Conservation (phyloP, 176 grass and related monocot genomes). For the Zea mays region DNA sequence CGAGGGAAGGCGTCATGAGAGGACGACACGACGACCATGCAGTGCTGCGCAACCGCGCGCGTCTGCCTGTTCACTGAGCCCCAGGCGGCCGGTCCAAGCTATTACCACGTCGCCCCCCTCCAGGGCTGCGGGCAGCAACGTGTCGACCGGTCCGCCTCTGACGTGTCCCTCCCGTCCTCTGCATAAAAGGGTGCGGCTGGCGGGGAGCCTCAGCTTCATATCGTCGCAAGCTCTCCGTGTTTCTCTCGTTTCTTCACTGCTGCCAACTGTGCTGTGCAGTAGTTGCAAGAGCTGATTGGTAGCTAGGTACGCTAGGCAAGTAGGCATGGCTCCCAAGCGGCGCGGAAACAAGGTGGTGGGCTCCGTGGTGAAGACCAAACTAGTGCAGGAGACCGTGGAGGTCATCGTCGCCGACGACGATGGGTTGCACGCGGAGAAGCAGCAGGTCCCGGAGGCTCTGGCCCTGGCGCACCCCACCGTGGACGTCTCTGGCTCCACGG, state of each 20-base stretch:
- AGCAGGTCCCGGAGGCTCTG: neutral
- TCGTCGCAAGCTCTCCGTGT: neutral
- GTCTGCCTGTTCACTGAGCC: neutral
- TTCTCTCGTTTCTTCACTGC: neutral
- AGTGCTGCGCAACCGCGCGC: neutral
- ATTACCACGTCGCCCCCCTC: conserved; percentile 13
- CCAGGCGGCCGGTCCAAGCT: conserved; percentile 20
- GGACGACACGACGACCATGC: neutral
- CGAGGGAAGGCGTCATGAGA: too few species aligned
- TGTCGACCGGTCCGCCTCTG: neutral
- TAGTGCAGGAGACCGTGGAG: conserved; percentile 53
- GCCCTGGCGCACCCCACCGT: neutral
- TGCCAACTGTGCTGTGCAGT: neutral
- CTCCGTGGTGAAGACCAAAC: conserved; percentile 52
- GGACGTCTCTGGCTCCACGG: conserved; percentile 28
- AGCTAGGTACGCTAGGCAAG: neutral
- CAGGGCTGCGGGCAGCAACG: neutral
- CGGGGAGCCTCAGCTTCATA: neutral
- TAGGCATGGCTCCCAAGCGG: conserved; percentile 20
- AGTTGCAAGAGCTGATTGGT: neutral
- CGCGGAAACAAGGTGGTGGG: conserved; percentile 28
- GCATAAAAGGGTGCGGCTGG: neutral
- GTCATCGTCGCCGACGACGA: conserved; percentile 36
- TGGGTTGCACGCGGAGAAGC: neutral
- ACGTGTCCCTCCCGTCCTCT: neutral